Evolutionary conservation across 2,329 filamentous ascomycete species (phyloP).

Genomic region (Phyllosticta citriasiana): DNA sequence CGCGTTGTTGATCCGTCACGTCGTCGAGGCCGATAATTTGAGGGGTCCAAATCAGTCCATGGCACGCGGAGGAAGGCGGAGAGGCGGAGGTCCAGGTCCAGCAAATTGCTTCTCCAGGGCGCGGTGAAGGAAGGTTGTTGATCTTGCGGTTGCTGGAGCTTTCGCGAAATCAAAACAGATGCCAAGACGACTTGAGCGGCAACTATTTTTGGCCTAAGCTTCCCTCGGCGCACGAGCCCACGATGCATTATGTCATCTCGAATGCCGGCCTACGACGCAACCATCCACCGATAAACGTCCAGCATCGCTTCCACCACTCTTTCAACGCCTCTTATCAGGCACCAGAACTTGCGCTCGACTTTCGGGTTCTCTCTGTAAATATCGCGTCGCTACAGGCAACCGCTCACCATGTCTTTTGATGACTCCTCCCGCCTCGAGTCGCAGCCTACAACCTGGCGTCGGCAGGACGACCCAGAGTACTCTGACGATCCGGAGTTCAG

Average conservation of each 20-base stretch:
- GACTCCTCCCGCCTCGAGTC: conserved; percentile 77
- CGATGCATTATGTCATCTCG: conserved; percentile 5
- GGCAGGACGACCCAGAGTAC: conserved; percentile 64
- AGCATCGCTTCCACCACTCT: not conserved
- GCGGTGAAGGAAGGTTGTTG: not conserved
- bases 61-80: not conserved
- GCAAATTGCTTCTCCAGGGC: not conserved
- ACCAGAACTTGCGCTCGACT: not conserved
- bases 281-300: not conserved
- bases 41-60: conserved; percentile 3
- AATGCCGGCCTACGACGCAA: no score
- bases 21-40: conserved; percentile 17
- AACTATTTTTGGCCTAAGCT: not conserved
- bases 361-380: not conserved
- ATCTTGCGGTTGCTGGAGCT: conserved; percentile 7
- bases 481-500: conserved; percentile 89
- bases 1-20: conserved; percentile 5
- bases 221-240: not conserved
- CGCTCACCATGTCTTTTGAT: conserved; percentile 72
- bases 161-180: conserved; percentile 9
- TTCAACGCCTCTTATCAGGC: conserved; percentile 1
- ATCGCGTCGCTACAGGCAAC: not conserved
- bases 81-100: not conserved
- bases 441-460: conserved; percentile 57
- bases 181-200: not conserved